Evolutionary conservation across 768 basidiomycete genomes (phyloP).

Genomic region (Xanthoconium stramineum): DNA sequence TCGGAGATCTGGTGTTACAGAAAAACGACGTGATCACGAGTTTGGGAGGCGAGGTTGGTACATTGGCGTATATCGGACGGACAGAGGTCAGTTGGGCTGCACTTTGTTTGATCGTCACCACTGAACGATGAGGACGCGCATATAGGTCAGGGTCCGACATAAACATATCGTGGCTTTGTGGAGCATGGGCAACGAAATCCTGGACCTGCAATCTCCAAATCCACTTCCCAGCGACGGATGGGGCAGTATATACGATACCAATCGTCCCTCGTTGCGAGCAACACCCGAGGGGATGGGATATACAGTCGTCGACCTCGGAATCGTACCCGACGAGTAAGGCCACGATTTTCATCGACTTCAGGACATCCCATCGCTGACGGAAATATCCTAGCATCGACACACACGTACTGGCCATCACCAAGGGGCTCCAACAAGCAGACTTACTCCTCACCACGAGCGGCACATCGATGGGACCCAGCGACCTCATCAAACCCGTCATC

Average conservation of each 20-base stretch:
- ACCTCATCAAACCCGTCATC: conserved; percentile 84
- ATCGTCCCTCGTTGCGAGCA: conserved; percentile 74
- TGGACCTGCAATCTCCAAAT: conserved; percentile 53
- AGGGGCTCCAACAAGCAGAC: conserved; percentile 63
- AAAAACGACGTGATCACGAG: conserved; percentile 58
- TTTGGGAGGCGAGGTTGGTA: conserved; percentile 80
- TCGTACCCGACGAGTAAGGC: conserved; percentile 68
- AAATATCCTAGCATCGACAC: conserved; percentile 43
- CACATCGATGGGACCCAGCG: conserved; percentile 87
- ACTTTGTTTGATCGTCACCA: neutral
- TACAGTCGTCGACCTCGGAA: conserved; percentile 74
- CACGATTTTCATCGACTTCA: neutral
- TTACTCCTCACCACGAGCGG: conserved; percentile 84
- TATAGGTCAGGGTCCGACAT: conserved; percentile 62
- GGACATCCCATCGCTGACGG: neutral
- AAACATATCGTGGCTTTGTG: conserved; percentile 78
- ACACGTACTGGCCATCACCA: conserved; percentile 55
- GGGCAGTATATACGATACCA: conserved; percentile 83
- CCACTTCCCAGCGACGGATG: conserved; percentile 40
- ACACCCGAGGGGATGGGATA: conserved; percentile 72
- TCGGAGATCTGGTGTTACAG: conserved; percentile 64
- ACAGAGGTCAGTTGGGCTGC: conserved; percentile 49
- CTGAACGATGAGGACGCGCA: neutral
- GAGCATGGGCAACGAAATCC: conserved; percentile 83
- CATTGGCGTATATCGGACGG: conserved; percentile 74